A percentile compares a stretch with the other conserved stretches of the same genome.
Conservation (phyloP, 1,139 yeast genomes). For the Yamadazyma trypodendri region DNA sequence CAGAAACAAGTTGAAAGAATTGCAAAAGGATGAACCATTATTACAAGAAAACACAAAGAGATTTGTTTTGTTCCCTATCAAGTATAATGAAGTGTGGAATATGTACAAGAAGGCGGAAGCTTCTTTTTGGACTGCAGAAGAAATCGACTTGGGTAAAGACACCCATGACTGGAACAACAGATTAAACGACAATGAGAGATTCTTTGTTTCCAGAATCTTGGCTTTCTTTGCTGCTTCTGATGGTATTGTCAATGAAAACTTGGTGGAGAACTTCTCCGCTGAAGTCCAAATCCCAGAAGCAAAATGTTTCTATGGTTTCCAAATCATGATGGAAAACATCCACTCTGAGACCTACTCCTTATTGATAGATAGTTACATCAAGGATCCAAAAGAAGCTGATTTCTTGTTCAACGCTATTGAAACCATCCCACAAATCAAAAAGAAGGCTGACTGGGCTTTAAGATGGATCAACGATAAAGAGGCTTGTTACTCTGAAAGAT, state of each 20-base stretch:
- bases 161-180: conserved; percentile 83
- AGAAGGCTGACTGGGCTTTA: conserved; percentile 97
- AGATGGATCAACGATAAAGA: conserved; percentile 90
- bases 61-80: conserved; percentile 94
- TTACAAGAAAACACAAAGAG: conserved; percentile 83
- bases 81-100: conserved; percentile 98
- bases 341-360: conserved; percentile 97
- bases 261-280: conserved; percentile 94
- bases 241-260: conserved; percentile 95
- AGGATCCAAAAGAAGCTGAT: conserved; percentile 89
- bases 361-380: conserved; percentile 89
- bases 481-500: conserved; percentile 90
- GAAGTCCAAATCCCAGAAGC: conserved; percentile 98
- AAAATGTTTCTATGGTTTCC: conserved; percentile 97
- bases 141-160: conserved; percentile 93
- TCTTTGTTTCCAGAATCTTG: conserved; percentile 82
- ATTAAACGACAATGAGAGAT: conserved; percentile 86
- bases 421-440: conserved; percentile 88
- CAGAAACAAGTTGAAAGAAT: conserved; percentile 67
- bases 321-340: conserved; percentile 99
- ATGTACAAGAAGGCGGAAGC: conserved; percentile 99
- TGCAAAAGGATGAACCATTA: conserved; percentile 88
- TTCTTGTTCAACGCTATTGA: conserved; percentile 92
- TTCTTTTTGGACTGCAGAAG: conserved; percentile 99
- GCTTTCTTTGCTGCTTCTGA: conserved; percentile 99